Conservation (phyloP, 352 stramenopile genomes). For the Phytophthora aleatoria region DNA sequence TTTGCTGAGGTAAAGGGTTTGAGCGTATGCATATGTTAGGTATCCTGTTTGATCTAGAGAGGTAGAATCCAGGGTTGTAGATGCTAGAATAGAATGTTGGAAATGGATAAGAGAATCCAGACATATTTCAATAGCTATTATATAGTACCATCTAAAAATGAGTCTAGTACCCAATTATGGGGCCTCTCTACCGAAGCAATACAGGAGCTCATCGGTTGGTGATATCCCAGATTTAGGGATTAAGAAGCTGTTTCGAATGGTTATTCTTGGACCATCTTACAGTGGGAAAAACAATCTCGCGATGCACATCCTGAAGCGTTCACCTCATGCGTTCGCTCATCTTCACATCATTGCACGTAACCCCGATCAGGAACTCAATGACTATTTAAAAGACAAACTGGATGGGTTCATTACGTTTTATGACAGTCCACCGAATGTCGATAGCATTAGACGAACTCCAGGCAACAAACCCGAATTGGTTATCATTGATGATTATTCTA, state of each 20-base stretch:
- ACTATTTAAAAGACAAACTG: background rate
- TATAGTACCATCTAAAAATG: background rate
- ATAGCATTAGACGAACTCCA: background rate
- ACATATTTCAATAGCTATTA: background rate
- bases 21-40: background rate
- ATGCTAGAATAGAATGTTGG: background rate
- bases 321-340: background rate
- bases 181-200: slow-evolving; percentile 14
- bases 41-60: background rate
- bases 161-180: slow-evolving; percentile 3
- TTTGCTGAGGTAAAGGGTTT: background rate
- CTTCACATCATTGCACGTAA: background rate
- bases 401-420: background rate
- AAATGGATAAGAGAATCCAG: background rate
- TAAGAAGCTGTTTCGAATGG: background rate
- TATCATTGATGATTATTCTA: background rate
- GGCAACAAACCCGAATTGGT: background rate
- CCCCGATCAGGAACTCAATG: background rate
- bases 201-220: background rate
- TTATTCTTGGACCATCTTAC: background rate
- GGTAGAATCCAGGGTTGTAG: slow-evolving; percentile 2
- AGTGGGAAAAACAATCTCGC: background rate
- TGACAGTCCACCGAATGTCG: background rate
- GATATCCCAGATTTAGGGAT: slow-evolving; percentile 4
- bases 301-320: background rate